Conservation (phyloP, 306 rosid species). For the Leucaena leucocephala region DNA sequence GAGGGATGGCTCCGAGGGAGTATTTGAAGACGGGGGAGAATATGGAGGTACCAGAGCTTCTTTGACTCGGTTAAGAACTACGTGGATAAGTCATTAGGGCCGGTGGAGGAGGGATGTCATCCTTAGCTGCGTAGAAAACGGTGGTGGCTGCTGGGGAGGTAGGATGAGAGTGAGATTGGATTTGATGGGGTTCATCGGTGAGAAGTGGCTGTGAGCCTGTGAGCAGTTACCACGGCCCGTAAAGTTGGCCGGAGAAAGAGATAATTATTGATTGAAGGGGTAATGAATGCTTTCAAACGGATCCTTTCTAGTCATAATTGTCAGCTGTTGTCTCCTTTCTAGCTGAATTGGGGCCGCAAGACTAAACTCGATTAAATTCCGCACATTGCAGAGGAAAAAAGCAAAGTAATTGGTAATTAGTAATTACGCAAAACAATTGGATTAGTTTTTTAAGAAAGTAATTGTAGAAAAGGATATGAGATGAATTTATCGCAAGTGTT, state of each 20-base stretch:
- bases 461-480: too few relatives aligned
- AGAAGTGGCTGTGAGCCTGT: conserved; percentile 44
- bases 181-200: not conserved
- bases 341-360: too few relatives aligned
- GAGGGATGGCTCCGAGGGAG: conserved; percentile 89
- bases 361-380: too few relatives aligned
- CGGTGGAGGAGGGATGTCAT: conserved; percentile 66
- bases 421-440: too few relatives aligned
- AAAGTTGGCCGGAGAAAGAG: not conserved
- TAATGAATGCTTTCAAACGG: too few relatives aligned
- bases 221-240: conserved; percentile 16
- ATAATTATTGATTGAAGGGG: too few relatives aligned
- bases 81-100: conserved; percentile 43
- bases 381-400: too few relatives aligned
- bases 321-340: too few relatives aligned
- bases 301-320: too few relatives aligned
- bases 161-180: not conserved
- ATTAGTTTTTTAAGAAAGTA: too few relatives aligned
- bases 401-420: too few relatives aligned
- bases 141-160: conserved; percentile 1
- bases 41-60: conserved; percentile 91
- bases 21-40: conserved; percentile 79
- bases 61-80: conserved; percentile 57
- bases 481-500: too few relatives aligned
- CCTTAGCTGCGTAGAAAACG: conserved; percentile 48